Evolutionary conservation across 805 yeast genomes (phyloP), one percentile per base, ranked within the genome.

Genomic region (Candida rishiriensis): DNA sequence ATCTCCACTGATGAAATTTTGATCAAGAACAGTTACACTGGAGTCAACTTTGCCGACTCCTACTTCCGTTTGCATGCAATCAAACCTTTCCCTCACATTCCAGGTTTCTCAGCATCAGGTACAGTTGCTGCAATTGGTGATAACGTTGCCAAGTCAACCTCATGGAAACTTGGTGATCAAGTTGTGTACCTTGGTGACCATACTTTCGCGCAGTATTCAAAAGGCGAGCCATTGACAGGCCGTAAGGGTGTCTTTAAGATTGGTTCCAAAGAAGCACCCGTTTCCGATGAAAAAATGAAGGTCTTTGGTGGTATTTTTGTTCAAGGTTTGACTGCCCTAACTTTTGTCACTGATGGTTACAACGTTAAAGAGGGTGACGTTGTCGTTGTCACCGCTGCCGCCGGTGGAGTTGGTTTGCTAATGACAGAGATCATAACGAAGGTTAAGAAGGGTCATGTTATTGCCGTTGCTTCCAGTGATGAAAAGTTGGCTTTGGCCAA

Each of bases 341-440:
- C 91, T 1, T 79, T 90, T 47, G 66, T 79, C 39, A 66, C 71
- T 31, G 89, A 85, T 49, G 77, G 93, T 2, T 79, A 85, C 57
- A 56, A 71, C 1, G 85, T 87, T 34, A 61, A 86, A 53, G 69
- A 75, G 59, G 91, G 80, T 41, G 97, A 91, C 46, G 74, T 65
- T 53, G 75, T 85, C 37, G 70, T 90, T 38, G 81, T 88, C 18
- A 88, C 89, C 69, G 97, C 97, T 3, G 96, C 96, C 8, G 97
- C 97, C 3, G 97, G 97, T 38, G 97, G 97, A 43, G 91, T 87
- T 40, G 98, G 98, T 6, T 73, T 78, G 41, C 53, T 87, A 15
- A 67, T 88, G 42, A 70, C 73, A 39, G 96, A 89, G 62, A 66
- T 89, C 64, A 64, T 84, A 40, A 63, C 71, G 29, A 56, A 65